phyloP scores from a whole-genome alignment of 2,329 filamentous ascomycete species.

The Leptographium galeiforme region DNA sequence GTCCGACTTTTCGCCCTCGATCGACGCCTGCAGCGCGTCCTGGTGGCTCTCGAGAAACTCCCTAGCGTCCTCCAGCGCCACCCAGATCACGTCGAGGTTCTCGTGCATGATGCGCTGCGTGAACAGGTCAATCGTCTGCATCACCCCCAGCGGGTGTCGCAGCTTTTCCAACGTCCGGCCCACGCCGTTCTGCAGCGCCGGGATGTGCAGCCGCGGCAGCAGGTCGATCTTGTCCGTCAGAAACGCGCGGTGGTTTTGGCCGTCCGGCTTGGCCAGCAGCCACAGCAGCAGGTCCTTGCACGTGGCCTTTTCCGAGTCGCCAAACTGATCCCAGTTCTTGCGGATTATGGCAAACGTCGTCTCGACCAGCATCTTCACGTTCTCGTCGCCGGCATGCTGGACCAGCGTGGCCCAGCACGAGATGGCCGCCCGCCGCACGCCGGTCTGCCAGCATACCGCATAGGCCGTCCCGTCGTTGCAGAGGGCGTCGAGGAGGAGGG shows the following conservation, averaged over 20 bases:
- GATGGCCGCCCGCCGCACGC: constrained; percentile 65
- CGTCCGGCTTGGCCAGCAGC: constrained; percentile 31
- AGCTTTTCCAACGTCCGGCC: constrained; percentile 52
- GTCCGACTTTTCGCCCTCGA: constrained; percentile 73
- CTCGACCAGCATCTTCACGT: constrained; percentile 62
- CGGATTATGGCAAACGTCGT: constrained; percentile 82
- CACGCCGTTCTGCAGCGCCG: constrained; percentile 48
- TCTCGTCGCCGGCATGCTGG: constrained; percentile 54
- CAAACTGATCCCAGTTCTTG: constrained; percentile 62
- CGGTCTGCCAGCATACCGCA: constrained; percentile 8
- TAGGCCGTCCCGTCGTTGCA: constrained; percentile 40
- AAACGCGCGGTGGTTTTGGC: constrained; percentile 42
- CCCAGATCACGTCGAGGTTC: constrained; percentile 71
- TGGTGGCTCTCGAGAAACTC: constrained; percentile 62
- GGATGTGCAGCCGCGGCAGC: constrained; percentile 67
- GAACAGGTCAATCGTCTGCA: constrained; percentile 58
- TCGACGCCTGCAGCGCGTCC: constrained; percentile 62
- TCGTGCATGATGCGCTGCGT: constrained; percentile 66
- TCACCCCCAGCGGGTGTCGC: constrained; percentile 50
- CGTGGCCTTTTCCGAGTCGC: constrained; percentile 41
- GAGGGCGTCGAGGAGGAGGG: constrained; percentile 79
- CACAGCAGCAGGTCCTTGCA: constrained; percentile 50
- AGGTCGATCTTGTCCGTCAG: constrained; percentile 57
- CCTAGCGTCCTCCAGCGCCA: constrained; percentile 65
- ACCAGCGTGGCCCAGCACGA: constrained; percentile 75